Evolutionary conservation across 1,284 basidiomycete genomes (phyloP), one percentile per base, ranked within the genome.

Genomic region (Moniliophthora roreri): DNA sequence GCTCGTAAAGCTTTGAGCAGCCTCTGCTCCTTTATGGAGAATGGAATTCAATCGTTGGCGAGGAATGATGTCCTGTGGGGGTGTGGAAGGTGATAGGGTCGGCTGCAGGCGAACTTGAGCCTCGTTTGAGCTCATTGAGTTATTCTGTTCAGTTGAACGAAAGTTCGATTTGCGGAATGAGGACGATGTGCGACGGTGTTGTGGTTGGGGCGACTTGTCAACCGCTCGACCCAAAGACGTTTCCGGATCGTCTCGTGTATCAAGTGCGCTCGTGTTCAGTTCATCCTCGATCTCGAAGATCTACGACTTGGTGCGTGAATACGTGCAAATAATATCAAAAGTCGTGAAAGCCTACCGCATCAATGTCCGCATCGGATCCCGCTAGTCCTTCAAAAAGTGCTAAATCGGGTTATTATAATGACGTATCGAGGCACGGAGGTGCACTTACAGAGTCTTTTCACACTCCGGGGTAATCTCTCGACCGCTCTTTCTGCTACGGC

Each of bases 211-310:
- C 50, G 28, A 32, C 28, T 52, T 63, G 42, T 59, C 58, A 21
- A 62, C 60, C 10, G 60, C 40, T 4, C 60, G 60, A 10, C 63
- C 64, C 3, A 67, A 69, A n/a, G 73, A 70, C 39, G 60, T 61
- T 48, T 63, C 15, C 62, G 61, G 32, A 56, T 59, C 15, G 16
- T 58, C 56, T 21, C 49, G 61, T 15, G 73, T 75, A 58, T 84
- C 84, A 15, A 85, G 67, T 8, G 82, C 82, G 53, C 76, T 83
- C 23, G 81, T 82, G 32, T 74, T 75, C 10, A 84, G 75, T 57
- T 89, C 86, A 24, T 87, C 82, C 61, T 90, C 89, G 9, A 94
- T 79, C 60, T 94, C 91, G 64, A 96, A 95, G 10, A 95, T 85
- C 78, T 91, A 60, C 61, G 21, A 36, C 38, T 11, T n/a, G 46